phyloP scores from a whole-genome alignment of 208 protist genomes.

The Leishmania turanica region DNA sequence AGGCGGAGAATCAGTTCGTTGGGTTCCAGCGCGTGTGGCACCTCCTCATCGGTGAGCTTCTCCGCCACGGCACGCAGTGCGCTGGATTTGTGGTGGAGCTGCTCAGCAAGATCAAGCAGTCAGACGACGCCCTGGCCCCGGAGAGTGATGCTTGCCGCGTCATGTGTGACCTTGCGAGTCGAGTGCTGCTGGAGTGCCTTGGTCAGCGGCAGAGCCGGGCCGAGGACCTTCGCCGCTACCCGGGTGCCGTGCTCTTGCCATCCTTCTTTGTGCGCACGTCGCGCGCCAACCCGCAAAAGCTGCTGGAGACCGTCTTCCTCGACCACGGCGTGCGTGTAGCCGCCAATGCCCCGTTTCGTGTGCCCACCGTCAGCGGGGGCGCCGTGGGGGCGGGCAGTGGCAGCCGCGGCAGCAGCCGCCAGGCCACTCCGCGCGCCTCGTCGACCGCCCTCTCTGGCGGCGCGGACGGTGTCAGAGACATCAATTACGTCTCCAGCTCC shows the following conservation, averaged over 20 bases:
- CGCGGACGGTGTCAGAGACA: not conserved
- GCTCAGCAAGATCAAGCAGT: slow-evolving; percentile 70
- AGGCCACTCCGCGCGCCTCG: slow-evolving; percentile 17
- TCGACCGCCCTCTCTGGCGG: slow-evolving; percentile 1
- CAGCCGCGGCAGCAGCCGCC: slow-evolving; percentile 20
- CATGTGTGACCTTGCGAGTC: slow-evolving; percentile 74
- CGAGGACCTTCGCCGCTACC: slow-evolving; percentile 70
- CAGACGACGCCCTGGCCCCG: slow-evolving; percentile 69
- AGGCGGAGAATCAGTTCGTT: slow-evolving; percentile 44
- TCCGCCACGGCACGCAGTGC: slow-evolving; percentile 70
- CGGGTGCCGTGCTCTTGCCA: slow-evolving; percentile 64
- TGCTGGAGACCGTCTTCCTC: slow-evolving; percentile 55
- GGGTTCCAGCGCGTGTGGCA: slow-evolving; percentile 83
- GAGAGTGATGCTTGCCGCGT: slow-evolving; percentile 47
- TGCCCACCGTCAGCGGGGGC: slow-evolving; percentile 7
- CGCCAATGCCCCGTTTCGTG: slow-evolving; percentile 57
- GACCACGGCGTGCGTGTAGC: slow-evolving; percentile 43
- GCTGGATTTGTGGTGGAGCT: slow-evolving; percentile 74
- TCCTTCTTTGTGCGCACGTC: slow-evolving; percentile 59
- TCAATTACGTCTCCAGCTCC: not conserved
- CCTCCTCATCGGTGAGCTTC: slow-evolving; percentile 80
- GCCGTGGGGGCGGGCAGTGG: slow-evolving; percentile 4
- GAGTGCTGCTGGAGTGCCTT: slow-evolving; percentile 67
- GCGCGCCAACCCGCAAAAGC: slow-evolving; percentile 17
- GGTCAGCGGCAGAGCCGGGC: slow-evolving; percentile 54